These are phyloP conservation scores for Trichoderma sp. DNA, from an alignment of 2,329 filamentous ascomycete genomes.

Conservation along the genomic window DNA sequence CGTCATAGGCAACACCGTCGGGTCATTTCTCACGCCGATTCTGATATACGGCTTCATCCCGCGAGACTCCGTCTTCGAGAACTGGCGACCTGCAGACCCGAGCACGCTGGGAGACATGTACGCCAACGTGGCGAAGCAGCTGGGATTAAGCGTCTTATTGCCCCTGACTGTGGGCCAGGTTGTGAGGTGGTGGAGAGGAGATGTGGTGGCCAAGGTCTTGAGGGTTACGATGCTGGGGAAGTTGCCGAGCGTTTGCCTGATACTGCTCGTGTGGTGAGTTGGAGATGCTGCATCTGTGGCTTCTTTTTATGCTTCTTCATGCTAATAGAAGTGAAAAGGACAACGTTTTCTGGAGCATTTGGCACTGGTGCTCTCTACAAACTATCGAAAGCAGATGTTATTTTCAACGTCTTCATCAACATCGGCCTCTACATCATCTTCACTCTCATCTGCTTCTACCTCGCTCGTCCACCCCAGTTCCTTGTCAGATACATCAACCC, in stretches of 20 bases:
- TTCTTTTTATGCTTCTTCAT: no score
- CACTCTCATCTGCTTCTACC: constrained; percentile 60
- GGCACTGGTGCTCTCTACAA: constrained; percentile 61
- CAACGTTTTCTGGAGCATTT: constrained; percentile 67
- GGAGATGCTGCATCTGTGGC: neutral
- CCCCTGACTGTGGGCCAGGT: constrained; percentile 65
- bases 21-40: constrained; percentile 67
- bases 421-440: constrained; percentile 65
- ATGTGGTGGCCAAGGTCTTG: constrained; percentile 55
- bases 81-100: constrained; percentile 56
- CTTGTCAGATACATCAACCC: constrained; percentile 40
- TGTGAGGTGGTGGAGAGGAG: constrained; percentile 53
- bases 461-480: constrained; percentile 45
- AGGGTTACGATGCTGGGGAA: constrained; percentile 56
- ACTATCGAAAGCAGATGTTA: constrained; percentile 60
- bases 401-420: constrained; percentile 69
- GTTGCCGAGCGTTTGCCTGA: constrained; percentile 50
- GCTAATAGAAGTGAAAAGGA: constrained; percentile 48
- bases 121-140: constrained; percentile 64
- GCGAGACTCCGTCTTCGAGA: constrained; percentile 52
- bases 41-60: constrained; percentile 64
- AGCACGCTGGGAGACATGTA: constrained; percentile 63
- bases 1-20: constrained; percentile 68
- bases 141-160: constrained; percentile 66
- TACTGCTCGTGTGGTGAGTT: constrained; percentile 52